Evolutionary conservation across 768 basidiomycete species (phyloP).

Genomic region (Pisolithus albus): DNA sequence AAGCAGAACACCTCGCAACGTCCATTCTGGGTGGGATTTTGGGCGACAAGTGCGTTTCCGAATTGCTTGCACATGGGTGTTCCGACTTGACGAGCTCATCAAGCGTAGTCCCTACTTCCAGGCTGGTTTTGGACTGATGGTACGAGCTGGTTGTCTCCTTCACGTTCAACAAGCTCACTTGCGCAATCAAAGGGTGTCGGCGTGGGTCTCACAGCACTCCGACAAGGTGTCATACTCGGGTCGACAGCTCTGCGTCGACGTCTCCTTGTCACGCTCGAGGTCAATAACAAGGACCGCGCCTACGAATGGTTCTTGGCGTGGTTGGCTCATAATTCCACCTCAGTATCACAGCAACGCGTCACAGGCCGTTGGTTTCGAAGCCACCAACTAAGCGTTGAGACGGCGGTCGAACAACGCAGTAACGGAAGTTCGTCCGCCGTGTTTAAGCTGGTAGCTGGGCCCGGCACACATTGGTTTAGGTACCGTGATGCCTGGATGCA

Average conservation of each 20-base stretch:
- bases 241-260: slow-evolving; percentile 76
- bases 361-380: slow-evolving; percentile 52
- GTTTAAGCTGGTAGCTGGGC: slow-evolving; percentile 94
- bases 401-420: slow-evolving; percentile 77
- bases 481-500: slow-evolving; percentile 95
- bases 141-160: slow-evolving; percentile 25
- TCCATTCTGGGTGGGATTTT: slow-evolving; percentile 37
- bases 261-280: slow-evolving; percentile 91
- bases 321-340: slow-evolving; percentile 71
- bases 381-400: slow-evolving; percentile 94
- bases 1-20: background rate
- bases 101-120: slow-evolving; percentile 90
- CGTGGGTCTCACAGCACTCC: slow-evolving; percentile 70
- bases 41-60: slow-evolving; percentile 57
- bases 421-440: slow-evolving; percentile 87
- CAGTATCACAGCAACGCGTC: slow-evolving; percentile 21
- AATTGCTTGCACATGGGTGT: background rate
- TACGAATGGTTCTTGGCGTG: slow-evolving; percentile 97
- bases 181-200: slow-evolving; percentile 67
- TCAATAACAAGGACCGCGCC: slow-evolving; percentile 89
- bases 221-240: slow-evolving; percentile 62
- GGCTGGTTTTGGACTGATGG: slow-evolving; percentile 97
- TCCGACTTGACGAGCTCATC: slow-evolving; percentile 19
- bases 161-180: background rate
- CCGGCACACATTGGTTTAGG: slow-evolving; percentile 88